Evolutionary conservation across 2,329 filamentous ascomycete genomes (phyloP).

Genomic region (Elsinoe necatrix): DNA sequence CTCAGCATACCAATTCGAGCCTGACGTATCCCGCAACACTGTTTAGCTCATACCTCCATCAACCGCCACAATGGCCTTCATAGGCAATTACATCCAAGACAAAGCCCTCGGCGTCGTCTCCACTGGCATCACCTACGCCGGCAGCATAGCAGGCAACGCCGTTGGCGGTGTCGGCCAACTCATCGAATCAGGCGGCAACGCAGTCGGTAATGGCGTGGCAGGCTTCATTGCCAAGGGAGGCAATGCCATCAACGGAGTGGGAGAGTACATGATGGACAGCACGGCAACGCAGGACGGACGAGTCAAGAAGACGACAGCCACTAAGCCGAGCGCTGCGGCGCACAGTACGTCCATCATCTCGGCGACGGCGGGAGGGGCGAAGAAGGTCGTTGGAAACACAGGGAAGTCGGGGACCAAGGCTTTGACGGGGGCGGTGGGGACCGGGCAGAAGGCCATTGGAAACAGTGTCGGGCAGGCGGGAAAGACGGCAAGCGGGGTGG

Average conservation of each 20-base stretch:
- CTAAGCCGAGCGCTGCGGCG: constrained; percentile 1
- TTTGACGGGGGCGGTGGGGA: constrained; percentile 8
- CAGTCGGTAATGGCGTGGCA: constrained; percentile 29
- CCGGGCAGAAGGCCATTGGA: neutral
- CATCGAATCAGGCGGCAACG: constrained; percentile 28
- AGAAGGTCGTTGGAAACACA: constrained; percentile 15
- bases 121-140: constrained; percentile 30
- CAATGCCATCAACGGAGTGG: constrained; percentile 30
- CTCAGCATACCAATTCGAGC: no score
- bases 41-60: neutral
- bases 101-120: constrained; percentile 27
- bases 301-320: constrained; percentile 17
- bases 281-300: constrained; percentile 27
- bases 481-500: neutral
- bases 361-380: constrained; percentile 16
- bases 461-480: neutral
- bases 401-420: constrained; percentile 15
- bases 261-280: constrained; percentile 25
- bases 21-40: no score
- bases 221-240: constrained; percentile 29
- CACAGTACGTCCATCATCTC: constrained; percentile 16
- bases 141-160: constrained; percentile 32
- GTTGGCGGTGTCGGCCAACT: constrained; percentile 29
- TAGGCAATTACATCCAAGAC: constrained; percentile 26
- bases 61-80: constrained; percentile 21